Conservation (phyloP, 805 yeast species). For the Candida orba region DNA sequence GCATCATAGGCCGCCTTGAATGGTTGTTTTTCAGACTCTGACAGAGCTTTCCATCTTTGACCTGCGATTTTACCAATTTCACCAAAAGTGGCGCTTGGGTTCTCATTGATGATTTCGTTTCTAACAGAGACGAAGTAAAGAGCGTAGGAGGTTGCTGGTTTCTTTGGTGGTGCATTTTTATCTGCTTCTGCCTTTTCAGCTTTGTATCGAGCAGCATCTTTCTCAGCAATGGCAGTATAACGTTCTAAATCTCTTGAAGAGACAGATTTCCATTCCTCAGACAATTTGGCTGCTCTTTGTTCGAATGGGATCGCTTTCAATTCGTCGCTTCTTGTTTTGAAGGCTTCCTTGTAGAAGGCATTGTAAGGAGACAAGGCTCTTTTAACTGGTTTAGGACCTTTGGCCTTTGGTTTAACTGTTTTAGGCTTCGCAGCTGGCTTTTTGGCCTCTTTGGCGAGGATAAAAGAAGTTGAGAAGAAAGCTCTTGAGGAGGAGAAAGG, state of each 20-base stretch:
- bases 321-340: slow-evolving; percentile 6
- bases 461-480: neutral
- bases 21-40: slow-evolving; percentile 63
- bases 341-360: slow-evolving; percentile 12
- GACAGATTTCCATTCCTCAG: slow-evolving; percentile 11
- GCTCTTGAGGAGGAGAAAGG: neutral
- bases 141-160: slow-evolving; percentile 15
- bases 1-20: slow-evolving; percentile 32
- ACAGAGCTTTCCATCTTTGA: slow-evolving; percentile 82
- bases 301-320: slow-evolving; percentile 8
- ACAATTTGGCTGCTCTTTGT: slow-evolving; percentile 10
- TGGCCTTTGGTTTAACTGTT: neutral
- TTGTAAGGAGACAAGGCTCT: slow-evolving; percentile 6
- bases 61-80: slow-evolving; percentile 62
- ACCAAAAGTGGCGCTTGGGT: slow-evolving; percentile 15
- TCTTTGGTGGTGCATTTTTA: slow-evolving; percentile 20
- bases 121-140: slow-evolving; percentile 12
- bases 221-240: slow-evolving; percentile 6
- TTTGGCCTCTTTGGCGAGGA: neutral
- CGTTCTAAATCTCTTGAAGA: slow-evolving; percentile 10
- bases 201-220: slow-evolving; percentile 11
- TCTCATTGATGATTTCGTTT: slow-evolving; percentile 3
- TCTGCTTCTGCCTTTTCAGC: slow-evolving; percentile 12
- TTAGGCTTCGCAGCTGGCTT: neutral
- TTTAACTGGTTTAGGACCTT: neutral